A percentile compares a stretch with the other conserved stretches of the same genome.
Evolutionary conservation across 2,329 filamentous ascomycete species (phyloP).

Genomic region (Thelonectria discophora): DNA sequence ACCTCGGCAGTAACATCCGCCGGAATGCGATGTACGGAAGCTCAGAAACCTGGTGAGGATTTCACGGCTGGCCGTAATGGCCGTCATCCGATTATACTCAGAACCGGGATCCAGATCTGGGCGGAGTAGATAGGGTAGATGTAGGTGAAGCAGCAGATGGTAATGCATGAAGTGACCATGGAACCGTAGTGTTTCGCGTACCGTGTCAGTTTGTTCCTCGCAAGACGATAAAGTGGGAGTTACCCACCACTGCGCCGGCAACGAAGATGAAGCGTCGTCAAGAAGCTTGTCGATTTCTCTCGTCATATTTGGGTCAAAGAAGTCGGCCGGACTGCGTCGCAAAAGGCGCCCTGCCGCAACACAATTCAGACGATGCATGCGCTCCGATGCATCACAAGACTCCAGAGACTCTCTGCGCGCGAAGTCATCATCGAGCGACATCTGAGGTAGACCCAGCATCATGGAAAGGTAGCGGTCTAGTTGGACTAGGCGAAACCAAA

Average conservation of each 20-base stretch:
- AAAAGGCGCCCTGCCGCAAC: conserved; percentile 55
- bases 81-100: conserved; percentile 56
- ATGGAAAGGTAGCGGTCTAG: conserved; percentile 59
- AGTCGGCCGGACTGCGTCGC: conserved; percentile 51
- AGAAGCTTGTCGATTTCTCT: conserved; percentile 58
- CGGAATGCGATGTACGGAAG: conserved; percentile 53
- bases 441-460: conserved; percentile 57
- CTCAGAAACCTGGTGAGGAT: conserved; percentile 57
- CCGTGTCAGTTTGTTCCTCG: conserved; percentile 27
- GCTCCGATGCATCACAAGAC: conserved; percentile 49
- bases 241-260: conserved; percentile 61
- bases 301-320: conserved; percentile 43
- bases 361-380: conserved; percentile 55
- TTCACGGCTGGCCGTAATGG: conserved; percentile 58
- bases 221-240: conserved; percentile 37
- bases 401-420: conserved; percentile 41
- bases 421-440: conserved; percentile 51
- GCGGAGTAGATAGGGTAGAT: conserved; percentile 62
- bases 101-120: conserved; percentile 47
- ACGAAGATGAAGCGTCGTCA: conserved; percentile 49
- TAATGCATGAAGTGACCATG: conserved; percentile 61
- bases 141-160: conserved; percentile 60
- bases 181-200: conserved; percentile 44
- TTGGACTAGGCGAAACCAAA: conserved; percentile 58
- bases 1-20: conserved; percentile 54